Conservation (phyloP, 805 yeast genomes). For the Candida lessepsii region DNA sequence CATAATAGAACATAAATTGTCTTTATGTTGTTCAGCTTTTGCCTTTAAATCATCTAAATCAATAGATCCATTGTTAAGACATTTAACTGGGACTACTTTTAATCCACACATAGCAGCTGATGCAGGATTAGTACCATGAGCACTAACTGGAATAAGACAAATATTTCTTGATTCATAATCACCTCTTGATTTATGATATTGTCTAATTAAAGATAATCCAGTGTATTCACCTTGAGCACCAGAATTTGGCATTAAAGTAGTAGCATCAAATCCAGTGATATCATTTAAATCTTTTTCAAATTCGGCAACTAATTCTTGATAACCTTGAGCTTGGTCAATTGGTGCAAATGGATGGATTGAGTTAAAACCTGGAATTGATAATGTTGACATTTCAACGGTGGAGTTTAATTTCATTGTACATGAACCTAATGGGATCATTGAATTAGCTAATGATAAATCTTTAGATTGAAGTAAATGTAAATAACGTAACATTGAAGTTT, state of each 20-base stretch:
- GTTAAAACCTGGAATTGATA: slow-evolving; percentile 92
- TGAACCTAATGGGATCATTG: slow-evolving; percentile 97
- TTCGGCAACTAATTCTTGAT: slow-evolving; percentile 68
- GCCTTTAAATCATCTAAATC: slow-evolving; percentile 72
- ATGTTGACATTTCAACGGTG: slow-evolving; percentile 91
- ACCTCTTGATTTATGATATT: slow-evolving; percentile 70
- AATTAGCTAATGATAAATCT: slow-evolving; percentile 89
- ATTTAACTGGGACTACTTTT: slow-evolving; percentile 89
- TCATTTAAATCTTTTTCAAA: slow-evolving; percentile 82
- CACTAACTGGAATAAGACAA: slow-evolving; percentile 93
- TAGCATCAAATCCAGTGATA: slow-evolving; percentile 89
- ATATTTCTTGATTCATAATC: slow-evolving; percentile 68
- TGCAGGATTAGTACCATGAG: slow-evolving; percentile 99
- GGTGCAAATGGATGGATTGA: slow-evolving; percentile 94
- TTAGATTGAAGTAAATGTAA: slow-evolving; percentile 77
- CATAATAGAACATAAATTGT: slow-evolving; percentile 85
- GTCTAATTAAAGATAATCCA: slow-evolving; percentile 82
- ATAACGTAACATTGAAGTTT: slow-evolving; percentile 92
- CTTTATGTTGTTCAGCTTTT: slow-evolving; percentile 69
- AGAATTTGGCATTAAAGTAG: slow-evolving; percentile 93
- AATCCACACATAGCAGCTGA: slow-evolving; percentile 97
- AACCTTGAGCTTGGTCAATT: slow-evolving; percentile 82
- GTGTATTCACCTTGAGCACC: slow-evolving; percentile 99
- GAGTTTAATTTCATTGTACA: slow-evolving; percentile 98
- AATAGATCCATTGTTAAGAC: slow-evolving; percentile 80